Conservation (phyloP, 768 basidiomycete genomes). For the Hygrophoropsis aurantiaca region DNA sequence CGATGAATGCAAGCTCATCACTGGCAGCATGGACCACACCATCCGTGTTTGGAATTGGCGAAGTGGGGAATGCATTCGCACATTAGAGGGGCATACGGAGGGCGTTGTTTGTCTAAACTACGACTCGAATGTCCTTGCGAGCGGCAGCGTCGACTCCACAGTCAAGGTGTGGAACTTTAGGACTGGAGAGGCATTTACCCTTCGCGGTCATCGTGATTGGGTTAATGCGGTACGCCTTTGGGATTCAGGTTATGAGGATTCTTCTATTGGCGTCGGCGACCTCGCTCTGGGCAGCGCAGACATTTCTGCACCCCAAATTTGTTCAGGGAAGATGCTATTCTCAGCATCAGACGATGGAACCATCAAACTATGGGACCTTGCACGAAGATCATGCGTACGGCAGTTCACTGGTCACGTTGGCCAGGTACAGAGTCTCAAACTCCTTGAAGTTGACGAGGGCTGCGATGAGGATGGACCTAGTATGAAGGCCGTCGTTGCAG, state of each 20-base stretch:
- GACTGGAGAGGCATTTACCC: constrained; percentile 86
- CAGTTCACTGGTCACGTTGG: constrained; percentile 89
- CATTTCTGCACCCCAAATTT: constrained; percentile 51
- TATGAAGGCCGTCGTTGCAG: constrained; percentile 8
- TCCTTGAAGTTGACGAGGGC: constrained; percentile 67
- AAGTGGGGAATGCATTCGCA: constrained; percentile 82
- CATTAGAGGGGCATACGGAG: constrained; percentile 85
- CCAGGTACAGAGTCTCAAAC: constrained; percentile 88
- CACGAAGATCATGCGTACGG: constrained; percentile 72
- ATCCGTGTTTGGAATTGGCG: constrained; percentile 98
- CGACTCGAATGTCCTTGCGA: constrained; percentile 88
- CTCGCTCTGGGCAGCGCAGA: constrained; percentile 12
- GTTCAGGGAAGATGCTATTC: constrained; percentile 92
- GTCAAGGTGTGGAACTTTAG: constrained; percentile 95
- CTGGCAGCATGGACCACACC: constrained; percentile 94
- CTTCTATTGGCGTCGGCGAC: not conserved
- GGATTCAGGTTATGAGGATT: constrained; percentile 47
- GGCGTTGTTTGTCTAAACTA: constrained; percentile 91
- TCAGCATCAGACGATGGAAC: constrained; percentile 94
- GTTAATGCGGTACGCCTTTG: constrained; percentile 94
- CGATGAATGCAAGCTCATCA: constrained; percentile 92
- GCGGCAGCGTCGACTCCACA: constrained; percentile 91
- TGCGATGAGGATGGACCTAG: constrained; percentile 19
- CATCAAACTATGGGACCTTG: constrained; percentile 93
- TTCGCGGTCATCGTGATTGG: constrained; percentile 94